Evolutionary conservation across 345 rosid genomes (phyloP).

Genomic region (Eucalyptus polyanthemos): DNA sequence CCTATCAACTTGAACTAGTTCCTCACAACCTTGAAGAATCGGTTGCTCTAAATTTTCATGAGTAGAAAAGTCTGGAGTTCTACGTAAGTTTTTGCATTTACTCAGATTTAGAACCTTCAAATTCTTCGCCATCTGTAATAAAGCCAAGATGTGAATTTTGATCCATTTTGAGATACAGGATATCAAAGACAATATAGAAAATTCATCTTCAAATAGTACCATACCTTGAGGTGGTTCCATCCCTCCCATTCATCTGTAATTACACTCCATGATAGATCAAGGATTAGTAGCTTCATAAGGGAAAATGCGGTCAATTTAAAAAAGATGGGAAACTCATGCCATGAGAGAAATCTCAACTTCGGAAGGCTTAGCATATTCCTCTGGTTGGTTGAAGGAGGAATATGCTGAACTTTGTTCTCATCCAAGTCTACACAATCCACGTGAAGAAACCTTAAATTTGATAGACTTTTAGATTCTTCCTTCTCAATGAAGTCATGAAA

Average conservation of each 20-base stretch:
- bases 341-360: too few species aligned
- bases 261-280: background rate
- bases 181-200: too few species aligned
- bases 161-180: background rate
- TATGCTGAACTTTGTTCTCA: rapidly evolving
- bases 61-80: background rate
- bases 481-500: rapidly evolving
- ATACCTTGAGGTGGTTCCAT: background rate
- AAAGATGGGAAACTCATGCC: too few species aligned
- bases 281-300: rapidly evolving
- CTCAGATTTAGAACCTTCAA: background rate
- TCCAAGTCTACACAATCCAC: rapidly evolving
- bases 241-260: background rate
- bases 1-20: background rate
- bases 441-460: too few species aligned
- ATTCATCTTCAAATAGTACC: too few species aligned
- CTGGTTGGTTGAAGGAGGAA: too few species aligned
- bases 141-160: background rate
- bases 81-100: background rate
- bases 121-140: background rate
- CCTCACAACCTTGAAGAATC: background rate
- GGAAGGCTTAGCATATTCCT: too few species aligned
- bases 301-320: rapidly evolving
- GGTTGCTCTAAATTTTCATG: too few species aligned
- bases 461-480: too few species aligned